Conservation (phyloP, 371 early-diverging fungal genomes). For the Basidiobolus heterosporus region DNA sequence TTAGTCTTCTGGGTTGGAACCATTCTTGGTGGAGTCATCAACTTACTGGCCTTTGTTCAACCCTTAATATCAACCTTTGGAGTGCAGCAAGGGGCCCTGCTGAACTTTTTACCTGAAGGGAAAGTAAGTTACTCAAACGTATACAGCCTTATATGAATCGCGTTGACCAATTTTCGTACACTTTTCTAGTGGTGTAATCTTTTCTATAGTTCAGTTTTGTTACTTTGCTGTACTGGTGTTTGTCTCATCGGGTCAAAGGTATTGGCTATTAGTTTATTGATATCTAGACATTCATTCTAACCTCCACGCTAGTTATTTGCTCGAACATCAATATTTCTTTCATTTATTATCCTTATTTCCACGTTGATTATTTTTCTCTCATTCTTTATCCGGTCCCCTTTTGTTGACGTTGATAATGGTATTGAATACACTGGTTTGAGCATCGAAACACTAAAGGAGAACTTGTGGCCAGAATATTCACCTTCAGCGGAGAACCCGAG, state of each 20-base stretch:
- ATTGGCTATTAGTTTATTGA: no score
- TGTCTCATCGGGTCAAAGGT: conserved; percentile 28
- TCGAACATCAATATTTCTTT: conserved; percentile 24
- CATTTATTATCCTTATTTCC: conserved; percentile 23
- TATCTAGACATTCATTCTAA: no score
- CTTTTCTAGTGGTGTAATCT: conserved; percentile 14
- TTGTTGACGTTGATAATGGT: conserved; percentile 19
- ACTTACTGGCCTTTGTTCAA: conserved; percentile 39
- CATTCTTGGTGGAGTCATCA: conserved; percentile 34
- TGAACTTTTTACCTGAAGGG: conserved; percentile 29
- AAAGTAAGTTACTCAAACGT: conserved; percentile 2
- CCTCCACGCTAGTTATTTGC: conserved; percentile 26
- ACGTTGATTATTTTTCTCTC: conserved; percentile 28
- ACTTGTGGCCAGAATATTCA: conserved; percentile 31
- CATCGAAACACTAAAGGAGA: conserved; percentile 25
- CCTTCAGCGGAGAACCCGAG: conserved; percentile 14
- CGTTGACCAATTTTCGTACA: no score
- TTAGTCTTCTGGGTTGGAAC: conserved; percentile 43
- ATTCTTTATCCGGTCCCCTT: conserved; percentile 24
- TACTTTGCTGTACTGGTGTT: conserved; percentile 23
- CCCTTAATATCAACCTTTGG: conserved; percentile 37
- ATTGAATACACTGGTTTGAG: conserved; percentile 32
- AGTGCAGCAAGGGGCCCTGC: conserved; percentile 18
- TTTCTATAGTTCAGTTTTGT: conserved; percentile 26
- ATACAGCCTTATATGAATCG: no score